A percentile compares a stretch with the other conserved stretches of the same genome.
phyloP scores from a whole-genome alignment of 305 asterid genomes.

The Euphrasia arctica region DNA sequence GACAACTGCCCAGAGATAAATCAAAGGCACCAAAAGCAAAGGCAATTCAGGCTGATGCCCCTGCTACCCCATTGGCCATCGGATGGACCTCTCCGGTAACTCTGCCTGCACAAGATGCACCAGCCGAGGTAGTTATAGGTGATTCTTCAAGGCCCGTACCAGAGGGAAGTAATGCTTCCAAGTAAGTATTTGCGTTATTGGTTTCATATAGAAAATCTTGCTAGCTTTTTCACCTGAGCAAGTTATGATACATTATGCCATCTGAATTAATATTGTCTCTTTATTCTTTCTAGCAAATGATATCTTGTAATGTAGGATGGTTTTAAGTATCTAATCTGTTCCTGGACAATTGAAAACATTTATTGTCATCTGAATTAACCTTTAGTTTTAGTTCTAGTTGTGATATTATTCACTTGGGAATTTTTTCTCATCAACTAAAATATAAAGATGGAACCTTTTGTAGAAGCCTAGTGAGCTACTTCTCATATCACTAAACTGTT shows the following conservation, averaged over 20 bases:
- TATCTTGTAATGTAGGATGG: neutral
- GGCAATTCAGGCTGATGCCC: constrained; percentile 48
- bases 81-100: constrained; percentile 37
- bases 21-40: constrained; percentile 58
- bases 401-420: too few relatives aligned
- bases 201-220: constrained; percentile 19
- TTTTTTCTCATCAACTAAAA: too few relatives aligned
- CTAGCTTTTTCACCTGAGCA: neutral
- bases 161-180: constrained; percentile 69
- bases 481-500: too few relatives aligned
- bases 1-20: constrained; percentile 68
- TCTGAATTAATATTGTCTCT: neutral
- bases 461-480: too few relatives aligned
- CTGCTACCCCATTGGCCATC: constrained; percentile 43
- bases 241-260: neutral
- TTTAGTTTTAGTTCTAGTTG: too few relatives aligned
- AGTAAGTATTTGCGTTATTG: constrained; percentile 41
- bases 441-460: too few relatives aligned
- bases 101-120: constrained; percentile 45
- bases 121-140: constrained; percentile 38
- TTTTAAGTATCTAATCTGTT: neutral
- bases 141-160: constrained; percentile 54
- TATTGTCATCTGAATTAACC: neutral
- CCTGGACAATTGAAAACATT: neutral
- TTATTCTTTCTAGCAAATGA: neutral